Base-by-base conservation (phyloP, 306 rosid species). In the Quercus bicolor region DNA sequence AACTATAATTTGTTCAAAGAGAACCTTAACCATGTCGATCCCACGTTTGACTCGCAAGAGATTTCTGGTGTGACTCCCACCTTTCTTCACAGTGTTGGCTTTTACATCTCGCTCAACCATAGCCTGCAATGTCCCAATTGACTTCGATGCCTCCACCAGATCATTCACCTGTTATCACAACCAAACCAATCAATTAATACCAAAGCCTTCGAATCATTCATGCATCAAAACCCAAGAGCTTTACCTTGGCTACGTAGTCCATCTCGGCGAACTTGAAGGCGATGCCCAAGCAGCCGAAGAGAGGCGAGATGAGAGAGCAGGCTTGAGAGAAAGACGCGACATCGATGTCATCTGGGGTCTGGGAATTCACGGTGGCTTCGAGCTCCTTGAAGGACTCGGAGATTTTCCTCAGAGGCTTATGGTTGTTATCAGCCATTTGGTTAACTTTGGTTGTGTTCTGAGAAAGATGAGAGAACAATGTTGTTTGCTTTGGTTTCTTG, bases 201-300 rank as follows among this genome's bases (percentile, higher is more conserved):
- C n/a, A 20, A 70, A 64, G 34, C 61, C 45, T 31, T 51, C 31
- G 56, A 45, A 68, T 51, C 48, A 43, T 19, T 40, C 45, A 0
- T 8, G 12, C 45, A 40, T 11, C 0, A 40, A 8, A 40, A 8
- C 45, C 45, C 45, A 40, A 40, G 11, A 40, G 4, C 20, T 69
- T 75, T 73, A 92, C 97, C 96, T 93, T 95, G 81, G 92, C 83
- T 40, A 90, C 96, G 64, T 87, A 95, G 84, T 95, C 99, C 69
- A 33, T 92, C 85, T 95, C 99, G 28, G 99, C 99, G 70, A 95
- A 95, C 86, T 90, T 95, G 91, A 95, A 95, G 37, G 99, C 99
- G 55, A 95, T 84, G 51, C 99, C 99, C 70, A 95, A 78, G 84
- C 88, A 95, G 11, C 91, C 93, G 68, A 95, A 91, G 73, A 95